Conservation (phyloP, 2,329 filamentous ascomycete genomes). For the Aspergillus felis region DNA sequence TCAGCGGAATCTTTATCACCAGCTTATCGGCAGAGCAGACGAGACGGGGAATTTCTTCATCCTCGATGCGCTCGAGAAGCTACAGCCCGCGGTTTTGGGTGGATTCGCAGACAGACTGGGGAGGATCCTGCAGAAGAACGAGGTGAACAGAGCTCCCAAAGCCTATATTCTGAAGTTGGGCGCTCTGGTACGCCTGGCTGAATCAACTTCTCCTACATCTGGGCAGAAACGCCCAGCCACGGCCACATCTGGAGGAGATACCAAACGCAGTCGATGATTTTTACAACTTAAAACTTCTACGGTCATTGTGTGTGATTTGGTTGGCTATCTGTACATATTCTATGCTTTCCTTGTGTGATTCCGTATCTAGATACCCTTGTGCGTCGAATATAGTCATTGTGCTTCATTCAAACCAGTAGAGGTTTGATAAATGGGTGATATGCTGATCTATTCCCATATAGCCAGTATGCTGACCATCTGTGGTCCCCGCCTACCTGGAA, state of each 20-base stretch:
- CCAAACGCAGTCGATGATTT: conserved; percentile 32
- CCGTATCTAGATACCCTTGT: not conserved
- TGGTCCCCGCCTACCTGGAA: not conserved
- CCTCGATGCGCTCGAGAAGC: conserved; percentile 35
- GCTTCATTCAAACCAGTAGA: not conserved
- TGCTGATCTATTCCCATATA: too few species aligned
- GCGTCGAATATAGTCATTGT: not conserved
- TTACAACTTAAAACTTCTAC: not conserved
- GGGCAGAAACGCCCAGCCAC: conserved; percentile 33
- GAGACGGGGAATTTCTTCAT: conserved; percentile 33
- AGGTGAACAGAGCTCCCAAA: conserved; percentile 39
- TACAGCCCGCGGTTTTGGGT: conserved; percentile 29
- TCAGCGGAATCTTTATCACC: conserved; percentile 41
- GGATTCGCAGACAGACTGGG: conserved; percentile 28
- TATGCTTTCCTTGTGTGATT: not conserved
- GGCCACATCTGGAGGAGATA: conserved; percentile 17
- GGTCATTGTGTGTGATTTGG: not conserved
- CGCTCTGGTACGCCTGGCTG: conserved; percentile 27
- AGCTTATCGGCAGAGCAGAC: conserved; percentile 35
- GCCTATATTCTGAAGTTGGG: conserved; percentile 32
- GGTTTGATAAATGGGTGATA: not conserved
- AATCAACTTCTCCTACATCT: conserved; percentile 17
- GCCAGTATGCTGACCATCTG: not conserved
- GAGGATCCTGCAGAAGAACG: conserved; percentile 39
- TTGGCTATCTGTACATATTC: not conserved